Evolutionary conservation across 345 rosid species (phyloP).

Genomic region (Cardiospermum halicacabum): DNA sequence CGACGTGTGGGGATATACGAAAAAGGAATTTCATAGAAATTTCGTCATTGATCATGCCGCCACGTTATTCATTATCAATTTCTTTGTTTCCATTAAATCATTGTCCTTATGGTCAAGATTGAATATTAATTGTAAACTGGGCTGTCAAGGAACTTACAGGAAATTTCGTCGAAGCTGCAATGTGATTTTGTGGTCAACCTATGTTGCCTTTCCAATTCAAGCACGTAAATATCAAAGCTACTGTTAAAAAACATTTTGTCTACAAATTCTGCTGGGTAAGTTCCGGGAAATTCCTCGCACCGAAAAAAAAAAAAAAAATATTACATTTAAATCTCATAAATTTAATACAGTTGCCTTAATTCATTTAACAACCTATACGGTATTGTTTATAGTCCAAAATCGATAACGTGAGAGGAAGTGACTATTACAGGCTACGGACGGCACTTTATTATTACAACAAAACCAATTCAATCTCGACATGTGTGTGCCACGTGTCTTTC

Average conservation of each 20-base stretch:
- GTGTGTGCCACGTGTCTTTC: too few relatives aligned
- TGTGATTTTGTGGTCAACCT: not conserved
- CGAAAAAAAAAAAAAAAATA: not conserved
- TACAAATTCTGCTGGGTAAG: not conserved
- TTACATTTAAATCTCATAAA: too few relatives aligned
- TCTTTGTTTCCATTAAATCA: not conserved
- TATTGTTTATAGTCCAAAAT: too few relatives aligned
- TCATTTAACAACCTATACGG: too few relatives aligned
- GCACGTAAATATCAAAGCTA: not conserved
- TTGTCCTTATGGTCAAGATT: not conserved
- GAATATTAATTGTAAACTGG: too few relatives aligned
- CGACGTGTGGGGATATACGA: not conserved
- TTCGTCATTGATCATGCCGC: not conserved
- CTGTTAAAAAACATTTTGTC: not conserved
- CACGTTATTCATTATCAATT: not conserved
- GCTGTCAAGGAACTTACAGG: not conserved
- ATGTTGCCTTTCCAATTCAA: not conserved
- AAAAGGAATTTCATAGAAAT: not conserved
- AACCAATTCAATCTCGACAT: too few relatives aligned
- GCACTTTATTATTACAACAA: too few relatives aligned
- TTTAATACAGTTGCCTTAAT: too few relatives aligned
- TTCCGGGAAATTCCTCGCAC: not conserved
- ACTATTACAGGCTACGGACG: too few relatives aligned
- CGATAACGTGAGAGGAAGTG: too few relatives aligned
- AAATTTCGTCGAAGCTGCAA: not conserved